phyloP scores from a whole-genome alignment of 805 yeast species.

The Zygotorulaspora florentina region DNA sequence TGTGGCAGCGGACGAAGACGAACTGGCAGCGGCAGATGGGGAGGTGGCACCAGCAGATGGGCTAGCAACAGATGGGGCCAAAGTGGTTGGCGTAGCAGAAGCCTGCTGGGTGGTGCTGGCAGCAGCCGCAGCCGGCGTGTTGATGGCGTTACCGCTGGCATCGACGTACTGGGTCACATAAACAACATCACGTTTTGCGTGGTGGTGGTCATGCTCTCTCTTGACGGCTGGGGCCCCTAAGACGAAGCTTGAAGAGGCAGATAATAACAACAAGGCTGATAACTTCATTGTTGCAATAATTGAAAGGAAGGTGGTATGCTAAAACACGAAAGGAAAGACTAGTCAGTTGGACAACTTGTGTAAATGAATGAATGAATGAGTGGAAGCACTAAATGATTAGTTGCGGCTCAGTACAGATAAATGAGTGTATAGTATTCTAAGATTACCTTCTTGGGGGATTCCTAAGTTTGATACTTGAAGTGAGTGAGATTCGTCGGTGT shows the following conservation, averaged over 20 bases:
- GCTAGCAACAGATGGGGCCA: slow-evolving; percentile 18
- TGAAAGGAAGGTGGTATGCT: slow-evolving; percentile 1
- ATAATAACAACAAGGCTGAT: slow-evolving; percentile 20
- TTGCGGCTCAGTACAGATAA: background rate
- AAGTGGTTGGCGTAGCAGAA: slow-evolving; percentile 24
- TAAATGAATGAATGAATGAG: slow-evolving; percentile 6
- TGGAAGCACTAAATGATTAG: slow-evolving; percentile 6
- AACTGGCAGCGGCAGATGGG: slow-evolving; percentile 20
- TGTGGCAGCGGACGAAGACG: slow-evolving; percentile 24
- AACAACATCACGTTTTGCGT: slow-evolving; percentile 32
- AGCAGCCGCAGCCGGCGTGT: slow-evolving; percentile 15
- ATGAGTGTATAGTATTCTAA: slow-evolving; percentile 2
- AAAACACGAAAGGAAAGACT: slow-evolving; percentile 12
- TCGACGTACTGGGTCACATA: slow-evolving; percentile 34
- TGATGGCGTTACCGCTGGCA: slow-evolving; percentile 26
- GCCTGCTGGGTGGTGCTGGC: slow-evolving; percentile 20
- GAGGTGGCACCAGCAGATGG: slow-evolving; percentile 30
- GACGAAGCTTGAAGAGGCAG: slow-evolving; percentile 26
- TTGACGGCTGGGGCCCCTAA: slow-evolving; percentile 31
- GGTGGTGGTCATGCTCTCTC: slow-evolving; percentile 18
- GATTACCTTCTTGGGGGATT: background rate
- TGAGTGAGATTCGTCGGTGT: background rate
- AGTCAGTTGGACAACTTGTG: slow-evolving; percentile 8
- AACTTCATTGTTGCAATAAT: slow-evolving; percentile 19
- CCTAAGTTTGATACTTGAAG: background rate